Percentiles rank a stretch among this genome's conserved stretches.
Conservation (phyloP, 2,329 filamentous ascomycete species). For the Sphaerulina vaccinii region DNA sequence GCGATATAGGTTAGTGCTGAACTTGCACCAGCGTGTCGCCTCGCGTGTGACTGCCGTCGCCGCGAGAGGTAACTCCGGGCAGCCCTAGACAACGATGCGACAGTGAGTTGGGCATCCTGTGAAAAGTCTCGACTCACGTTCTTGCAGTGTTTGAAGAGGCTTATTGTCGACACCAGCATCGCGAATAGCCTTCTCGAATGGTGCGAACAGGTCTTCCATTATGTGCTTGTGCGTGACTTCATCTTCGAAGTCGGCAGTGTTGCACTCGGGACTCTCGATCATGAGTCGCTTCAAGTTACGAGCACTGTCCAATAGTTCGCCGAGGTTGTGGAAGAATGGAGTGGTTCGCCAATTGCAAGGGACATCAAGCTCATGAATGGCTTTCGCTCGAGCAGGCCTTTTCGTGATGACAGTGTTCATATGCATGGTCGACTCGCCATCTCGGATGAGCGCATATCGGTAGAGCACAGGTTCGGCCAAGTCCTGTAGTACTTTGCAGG, state of each 20-base stretch:
- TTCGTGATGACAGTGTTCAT: background rate
- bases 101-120: background rate
- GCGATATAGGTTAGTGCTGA: background rate
- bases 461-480: constrained; percentile 27
- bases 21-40: background rate
- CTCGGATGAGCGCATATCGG: constrained; percentile 19
- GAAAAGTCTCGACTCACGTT: constrained; percentile 7
- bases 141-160: constrained; percentile 24
- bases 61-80: no score
- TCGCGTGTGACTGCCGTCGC: no score
- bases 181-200: constrained; percentile 19
- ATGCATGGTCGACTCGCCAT: constrained; percentile 5
- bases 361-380: constrained; percentile 18
- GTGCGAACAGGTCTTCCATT: constrained; percentile 15
- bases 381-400: constrained; percentile 14
- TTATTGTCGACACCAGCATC: background rate
- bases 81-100: no score
- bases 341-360: constrained; percentile 14
- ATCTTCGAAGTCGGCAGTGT: constrained; percentile 24
- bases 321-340: constrained; percentile 17
- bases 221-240: constrained; percentile 20
- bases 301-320: constrained; percentile 10
- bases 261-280: constrained; percentile 27
- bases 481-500: constrained; percentile 21
- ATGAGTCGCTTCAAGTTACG: constrained; percentile 21